Conservation (phyloP, 2,329 filamentous ascomycete species). For the Epichloe uncinata region DNA sequence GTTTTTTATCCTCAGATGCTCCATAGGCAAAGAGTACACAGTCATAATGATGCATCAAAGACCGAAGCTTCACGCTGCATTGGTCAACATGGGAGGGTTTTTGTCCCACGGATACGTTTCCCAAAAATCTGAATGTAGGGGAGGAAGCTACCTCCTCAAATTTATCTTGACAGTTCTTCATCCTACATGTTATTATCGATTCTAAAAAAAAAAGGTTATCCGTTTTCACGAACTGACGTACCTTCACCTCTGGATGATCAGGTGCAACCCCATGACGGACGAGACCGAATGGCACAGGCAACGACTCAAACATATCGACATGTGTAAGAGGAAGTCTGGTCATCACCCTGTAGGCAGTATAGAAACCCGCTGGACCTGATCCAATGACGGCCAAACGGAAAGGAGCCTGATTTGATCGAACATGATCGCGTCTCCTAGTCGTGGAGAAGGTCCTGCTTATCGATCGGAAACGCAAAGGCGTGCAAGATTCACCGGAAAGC, state of each 20-base stretch:
- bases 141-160: constrained; percentile 80
- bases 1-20: constrained; percentile 64
- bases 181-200: background rate
- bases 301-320: constrained; percentile 91
- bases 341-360: constrained; percentile 78
- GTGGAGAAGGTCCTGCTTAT: background rate
- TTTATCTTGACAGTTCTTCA: constrained; percentile 84
- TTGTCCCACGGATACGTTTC: constrained; percentile 69
- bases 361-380: constrained; percentile 92
- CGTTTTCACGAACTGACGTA: constrained; percentile 23
- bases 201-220: background rate
- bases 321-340: constrained; percentile 55
- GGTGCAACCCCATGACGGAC: constrained; percentile 94
- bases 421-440: background rate
- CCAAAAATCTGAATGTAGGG: constrained; percentile 76
- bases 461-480: background rate
- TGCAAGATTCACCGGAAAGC: background rate
- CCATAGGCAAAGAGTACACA: constrained; percentile 89
- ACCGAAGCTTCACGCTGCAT: constrained; percentile 47
- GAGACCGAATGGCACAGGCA: constrained; percentile 86
- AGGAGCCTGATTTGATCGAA: constrained; percentile 26
- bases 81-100: constrained; percentile 24
- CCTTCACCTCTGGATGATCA: constrained; percentile 97
- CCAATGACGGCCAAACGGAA: constrained; percentile 81
- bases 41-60: constrained; percentile 73